phyloP scores from a whole-genome alignment of 306 rosid genomes.

The Trifolium pratense region DNA sequence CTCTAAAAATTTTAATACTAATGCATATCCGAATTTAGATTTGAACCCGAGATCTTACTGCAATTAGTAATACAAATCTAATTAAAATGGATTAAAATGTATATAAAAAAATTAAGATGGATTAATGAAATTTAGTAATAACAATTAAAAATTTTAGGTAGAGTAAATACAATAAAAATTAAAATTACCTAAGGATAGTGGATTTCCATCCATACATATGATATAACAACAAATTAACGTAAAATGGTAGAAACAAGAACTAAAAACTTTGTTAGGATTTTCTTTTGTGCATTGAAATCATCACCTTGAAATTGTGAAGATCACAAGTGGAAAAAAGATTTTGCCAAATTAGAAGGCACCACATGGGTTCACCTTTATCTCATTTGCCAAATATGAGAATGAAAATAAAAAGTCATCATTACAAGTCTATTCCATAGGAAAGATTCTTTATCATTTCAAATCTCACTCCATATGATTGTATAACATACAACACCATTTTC shows the following conservation, averaged over 20 bases:
- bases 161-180: background rate
- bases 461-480: slow-evolving; percentile 62
- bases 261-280: background rate
- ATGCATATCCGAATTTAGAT: too few relatives aligned
- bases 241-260: too few relatives aligned
- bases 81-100: too few relatives aligned
- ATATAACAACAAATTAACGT: too few relatives aligned
- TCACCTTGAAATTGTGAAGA: background rate
- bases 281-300: background rate
- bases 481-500: slow-evolving; percentile 34
- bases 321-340: slow-evolving; percentile 4
- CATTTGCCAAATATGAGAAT: slow-evolving; percentile 54
- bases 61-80: too few relatives aligned
- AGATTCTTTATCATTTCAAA: slow-evolving; percentile 54
- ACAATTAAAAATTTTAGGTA: background rate
- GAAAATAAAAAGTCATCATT: slow-evolving; percentile 49
- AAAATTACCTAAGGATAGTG: background rate
- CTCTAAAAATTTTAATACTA: too few relatives aligned
- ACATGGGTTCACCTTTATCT: slow-evolving; percentile 61
- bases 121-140: background rate
- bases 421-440: slow-evolving; percentile 54
- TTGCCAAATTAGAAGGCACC: slow-evolving; percentile 49
- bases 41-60: too few relatives aligned
- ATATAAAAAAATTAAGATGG: background rate
- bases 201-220: too few relatives aligned